Evolutionary conservation across 352 stramenopile species (phyloP), one percentile per base, ranked within the genome.

Genomic region (Peronospora farinosa): DNA sequence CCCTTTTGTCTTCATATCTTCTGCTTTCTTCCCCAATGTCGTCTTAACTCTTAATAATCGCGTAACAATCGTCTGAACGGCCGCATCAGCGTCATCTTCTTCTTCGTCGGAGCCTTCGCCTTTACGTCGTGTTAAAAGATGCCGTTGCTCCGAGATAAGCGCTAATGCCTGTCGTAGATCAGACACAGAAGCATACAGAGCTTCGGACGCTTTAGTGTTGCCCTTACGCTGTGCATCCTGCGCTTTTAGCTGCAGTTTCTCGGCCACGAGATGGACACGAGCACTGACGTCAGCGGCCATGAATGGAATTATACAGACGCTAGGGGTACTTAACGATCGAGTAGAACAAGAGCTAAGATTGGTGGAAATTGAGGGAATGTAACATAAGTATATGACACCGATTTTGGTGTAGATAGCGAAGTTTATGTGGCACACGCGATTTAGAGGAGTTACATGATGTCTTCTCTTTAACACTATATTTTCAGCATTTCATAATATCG

Each of bases 1-100:
- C 21, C 74, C 71, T 48, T 88, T 90, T 12, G 40, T 33, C 49
- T 66, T 67, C 76, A 90, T 87, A 49, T 90, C 79, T n/a, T 83
- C 71, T 55, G 76, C 72, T 60, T 90, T 90, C 50, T 86, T 86
- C 23, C 40, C 54, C 41, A 90, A 53, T 67, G 87, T 78, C 28
- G 51, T 47, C 47, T 79, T 69, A 17, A 90, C 79, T 28, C 54
- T 46, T 17, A 47, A 25, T 8, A 89, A 60, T 2, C 62, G 63
- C 35, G 43, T 16, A 11, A 63, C 40, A 4, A 86, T 47, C 47
- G 83, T 69, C 36, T 76, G 58, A 23, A 61, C 53, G 33, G 39
- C 51, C 17, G 36, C 51, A 17, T 69, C 63, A 5, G 38, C 47
- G 17, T 60, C 60, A 42, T 64, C 40, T 15, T 59, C 40, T 15